Percentiles rank a stretch among this genome's conserved stretches.
These are phyloP conservation scores for Gracilaria vermiculophylla DNA, from an alignment of 23 red algal genomes.

Conservation along the genomic window DNA sequence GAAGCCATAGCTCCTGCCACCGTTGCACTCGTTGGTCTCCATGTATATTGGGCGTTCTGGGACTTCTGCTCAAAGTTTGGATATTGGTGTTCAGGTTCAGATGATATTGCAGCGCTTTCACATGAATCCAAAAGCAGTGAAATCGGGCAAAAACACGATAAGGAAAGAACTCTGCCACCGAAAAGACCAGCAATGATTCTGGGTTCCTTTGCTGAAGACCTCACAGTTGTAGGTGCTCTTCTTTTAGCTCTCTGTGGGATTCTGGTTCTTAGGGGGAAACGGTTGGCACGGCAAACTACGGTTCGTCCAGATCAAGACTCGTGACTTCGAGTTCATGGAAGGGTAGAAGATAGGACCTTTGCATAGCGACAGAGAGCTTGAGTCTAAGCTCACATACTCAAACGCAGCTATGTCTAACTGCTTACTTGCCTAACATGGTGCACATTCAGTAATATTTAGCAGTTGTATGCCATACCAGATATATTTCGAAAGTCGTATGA, in stretches of 20 bases:
- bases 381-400: not conserved
- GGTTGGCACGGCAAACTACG: constrained; percentile 36
- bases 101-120: no score
- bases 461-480: no score
- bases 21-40: constrained; percentile 23
- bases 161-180: not conserved
- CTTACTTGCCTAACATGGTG: no score
- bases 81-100: not conserved
- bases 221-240: constrained; percentile 49
- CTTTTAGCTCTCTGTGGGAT: constrained; percentile 31
- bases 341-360: not conserved
- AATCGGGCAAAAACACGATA: not conserved
- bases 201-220: constrained; percentile 18
- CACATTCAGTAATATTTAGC: no score
- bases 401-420: no score
- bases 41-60: constrained; percentile 15
- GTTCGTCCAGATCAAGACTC: not conserved
- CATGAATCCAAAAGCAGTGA: not conserved
- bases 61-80: not conserved
- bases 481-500: no score
- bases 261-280: constrained; percentile 49
- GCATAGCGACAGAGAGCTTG: not conserved
- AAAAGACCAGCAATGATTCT: not conserved
- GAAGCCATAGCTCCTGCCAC: constrained; percentile 19
- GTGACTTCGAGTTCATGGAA: not conserved